These are phyloP conservation scores for Ganoderma multipileum DNA, from an alignment of 1,284 basidiomycete species.

Conservation along the genomic window DNA sequence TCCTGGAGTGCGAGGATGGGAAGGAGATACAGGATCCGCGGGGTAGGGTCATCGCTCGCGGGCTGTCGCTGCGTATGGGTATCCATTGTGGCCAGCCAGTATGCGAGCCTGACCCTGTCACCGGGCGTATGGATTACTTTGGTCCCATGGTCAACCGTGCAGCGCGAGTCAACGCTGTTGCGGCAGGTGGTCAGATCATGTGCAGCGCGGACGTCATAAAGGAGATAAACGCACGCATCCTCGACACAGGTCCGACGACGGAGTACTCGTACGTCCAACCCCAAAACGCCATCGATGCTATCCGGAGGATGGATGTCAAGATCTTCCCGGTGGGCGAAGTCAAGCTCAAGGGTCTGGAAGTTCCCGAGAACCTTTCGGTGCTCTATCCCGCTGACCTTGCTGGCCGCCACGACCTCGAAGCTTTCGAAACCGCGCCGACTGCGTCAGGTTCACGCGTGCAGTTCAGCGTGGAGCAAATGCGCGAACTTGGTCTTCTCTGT, in stretches of 20 bases:
- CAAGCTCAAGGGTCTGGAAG: conserved; percentile 93
- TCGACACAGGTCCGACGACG: conserved; percentile 61
- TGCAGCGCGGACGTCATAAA: conserved; percentile 90
- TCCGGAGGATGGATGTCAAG: conserved; percentile 78
- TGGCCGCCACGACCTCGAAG: conserved; percentile 71
- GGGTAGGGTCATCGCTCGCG: conserved; percentile 82
- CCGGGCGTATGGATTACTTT: conserved; percentile 97
- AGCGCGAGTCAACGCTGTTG: conserved; percentile 84
- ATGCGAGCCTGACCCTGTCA: conserved; percentile 95
- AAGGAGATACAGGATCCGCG: conserved; percentile 78
- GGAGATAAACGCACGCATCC: conserved; percentile 75
- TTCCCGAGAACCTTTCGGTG: conserved; percentile 85
- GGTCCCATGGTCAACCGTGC: conserved; percentile 94
- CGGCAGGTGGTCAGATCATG: conserved; percentile 95
- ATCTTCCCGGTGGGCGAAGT: conserved; percentile 87
- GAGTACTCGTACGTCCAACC: conserved; percentile 65
- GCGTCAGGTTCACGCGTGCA: conserved; percentile 62
- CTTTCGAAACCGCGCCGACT: conserved; percentile 43
- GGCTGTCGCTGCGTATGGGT: conserved; percentile 96
- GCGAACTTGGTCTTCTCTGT: conserved; percentile 78
- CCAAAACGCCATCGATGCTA: conserved; percentile 67
- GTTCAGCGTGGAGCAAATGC: conserved; percentile 82
- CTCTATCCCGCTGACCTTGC: conserved; percentile 85
- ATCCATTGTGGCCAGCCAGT: conserved; percentile 93
- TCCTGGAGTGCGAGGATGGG: conserved; percentile 93